Base-by-base conservation (phyloP, 1,284 basidiomycete genomes). In the Schizophyllum commune region DNA sequence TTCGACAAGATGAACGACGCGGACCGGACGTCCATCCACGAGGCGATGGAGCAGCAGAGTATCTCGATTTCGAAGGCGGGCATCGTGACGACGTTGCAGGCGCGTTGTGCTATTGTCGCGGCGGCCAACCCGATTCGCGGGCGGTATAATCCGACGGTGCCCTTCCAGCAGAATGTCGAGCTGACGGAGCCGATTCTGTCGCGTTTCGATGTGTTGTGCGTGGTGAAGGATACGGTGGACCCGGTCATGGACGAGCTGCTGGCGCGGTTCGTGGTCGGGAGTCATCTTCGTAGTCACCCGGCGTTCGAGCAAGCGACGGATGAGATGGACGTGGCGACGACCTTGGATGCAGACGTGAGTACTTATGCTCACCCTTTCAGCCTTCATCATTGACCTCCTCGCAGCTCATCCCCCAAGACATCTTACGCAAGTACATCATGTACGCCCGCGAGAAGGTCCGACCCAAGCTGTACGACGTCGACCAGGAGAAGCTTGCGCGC, bases 1-100 rank as follows among this genome's bases (percentile, higher is more conserved):
- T 99, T 99, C 73, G 96, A 99, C 81, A 99, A 99, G 82, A 99
- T 99, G 96, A 99, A 99, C 77, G 96, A 99, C 69, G 86, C 93
- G 33, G 94, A 96, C 74, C 83, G 95, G 65, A 98, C 96, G 11
- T 98, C 95, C 6, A 99, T 99, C 69, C 97, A 99, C 79, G 96
- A 99, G 74, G 97, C 97, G 1, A 99, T 99, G 96, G 96, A 99
- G 74, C 96, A 99, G 75, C 96, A 99, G 72, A 91, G 92, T n/a
- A 99, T 99, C 68, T 98, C 96, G 1, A 98, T 99, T 67, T 96
- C 95, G 52, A 99, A 99, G 72, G 97, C 96, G 2, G 97, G 96
- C 62, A 99, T 99, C 68, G 91, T 99, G 59, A 98, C 97, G 9
- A 92, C 92, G 11, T 82, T 99, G 21, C 96, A 98, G 75, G 97